Percentiles rank a stretch among this genome's conserved stretches.
These are phyloP conservation scores for Daucus carota DNA, from an alignment of 129 eudicot genomes.

Conservation along the genomic window DNA sequence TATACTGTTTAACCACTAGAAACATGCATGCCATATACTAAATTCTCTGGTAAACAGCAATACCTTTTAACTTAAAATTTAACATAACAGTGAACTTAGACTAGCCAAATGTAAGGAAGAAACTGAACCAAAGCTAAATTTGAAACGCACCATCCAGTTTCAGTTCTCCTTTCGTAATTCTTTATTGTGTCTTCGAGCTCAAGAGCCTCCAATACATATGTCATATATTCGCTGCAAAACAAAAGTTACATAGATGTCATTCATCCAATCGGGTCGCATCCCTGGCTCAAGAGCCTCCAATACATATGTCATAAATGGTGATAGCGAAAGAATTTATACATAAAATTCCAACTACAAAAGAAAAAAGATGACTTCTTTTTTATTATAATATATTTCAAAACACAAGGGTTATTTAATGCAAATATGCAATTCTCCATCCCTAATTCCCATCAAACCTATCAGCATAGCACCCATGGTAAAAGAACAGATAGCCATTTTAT, in stretches of 20 bases:
- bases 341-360: not conserved
- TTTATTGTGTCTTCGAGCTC: constrained; percentile 83
- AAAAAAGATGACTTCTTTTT: not conserved
- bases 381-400: no score
- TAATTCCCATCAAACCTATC: not conserved
- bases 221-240: constrained; percentile 80
- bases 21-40: not conserved
- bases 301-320: no score
- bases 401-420: no score
- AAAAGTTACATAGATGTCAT: constrained; percentile 5
- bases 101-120: not conserved
- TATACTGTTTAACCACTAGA: not conserved
- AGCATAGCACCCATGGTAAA: not conserved
- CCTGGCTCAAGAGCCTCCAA: no score
- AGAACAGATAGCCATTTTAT: not conserved
- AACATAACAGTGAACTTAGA: not conserved
- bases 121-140: not conserved
- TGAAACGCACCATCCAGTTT: constrained; percentile 64
- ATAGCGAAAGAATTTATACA: not conserved
- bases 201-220: constrained; percentile 81
- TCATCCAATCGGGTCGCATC: not conserved
- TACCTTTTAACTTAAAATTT: not conserved
- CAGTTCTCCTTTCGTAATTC: constrained; percentile 59
- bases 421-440: no score
- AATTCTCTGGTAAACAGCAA: not conserved